Percentiles rank a stretch among this genome's conserved stretches.
Conservation (phyloP, 208 protist genomes). For the Crithidia mellificae region DNA sequence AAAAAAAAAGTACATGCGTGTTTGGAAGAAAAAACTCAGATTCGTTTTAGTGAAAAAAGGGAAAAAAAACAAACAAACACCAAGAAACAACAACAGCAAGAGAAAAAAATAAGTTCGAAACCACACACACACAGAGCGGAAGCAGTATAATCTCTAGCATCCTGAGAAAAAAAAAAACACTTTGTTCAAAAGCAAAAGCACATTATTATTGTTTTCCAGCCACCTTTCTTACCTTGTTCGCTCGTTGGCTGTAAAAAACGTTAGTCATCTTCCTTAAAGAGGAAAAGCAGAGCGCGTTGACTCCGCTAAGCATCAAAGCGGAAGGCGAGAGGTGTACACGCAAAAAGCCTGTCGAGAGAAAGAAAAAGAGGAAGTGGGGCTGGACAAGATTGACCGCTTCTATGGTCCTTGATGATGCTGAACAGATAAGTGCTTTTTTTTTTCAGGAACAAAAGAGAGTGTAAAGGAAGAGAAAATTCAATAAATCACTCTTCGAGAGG, state of each 20-base stretch:
- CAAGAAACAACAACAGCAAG: neutral
- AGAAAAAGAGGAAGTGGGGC: neutral
- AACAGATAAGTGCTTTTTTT: neutral
- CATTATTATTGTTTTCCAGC: neutral
- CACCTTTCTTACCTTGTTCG: neutral
- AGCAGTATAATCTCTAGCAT: neutral
- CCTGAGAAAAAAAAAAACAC: neutral
- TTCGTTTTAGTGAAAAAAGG: neutral
- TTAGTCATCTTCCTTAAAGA: too few species aligned
- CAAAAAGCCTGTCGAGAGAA: too few species aligned
- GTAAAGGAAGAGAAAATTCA: neutral
- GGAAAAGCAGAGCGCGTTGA: constrained; percentile 3
- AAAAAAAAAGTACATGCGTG: neutral
- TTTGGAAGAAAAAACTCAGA: neutral
- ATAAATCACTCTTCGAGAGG: neutral
- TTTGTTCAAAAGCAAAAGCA: neutral
- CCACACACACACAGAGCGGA: neutral
- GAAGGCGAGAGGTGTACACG: too few species aligned
- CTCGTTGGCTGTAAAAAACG: neutral
- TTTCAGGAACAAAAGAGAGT: neutral
- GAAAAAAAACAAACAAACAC: neutral
- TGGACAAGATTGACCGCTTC: constrained; percentile 6
- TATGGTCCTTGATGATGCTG: constrained; percentile 6
- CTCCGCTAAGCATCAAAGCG: neutral
- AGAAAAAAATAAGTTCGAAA: constrained; percentile 14